A percentile compares a stretch with the other conserved stretches of the same genome.
These are phyloP conservation scores for Spathaspora girioi DNA, from an alignment of 805 yeast species.

Conservation along the genomic window DNA sequence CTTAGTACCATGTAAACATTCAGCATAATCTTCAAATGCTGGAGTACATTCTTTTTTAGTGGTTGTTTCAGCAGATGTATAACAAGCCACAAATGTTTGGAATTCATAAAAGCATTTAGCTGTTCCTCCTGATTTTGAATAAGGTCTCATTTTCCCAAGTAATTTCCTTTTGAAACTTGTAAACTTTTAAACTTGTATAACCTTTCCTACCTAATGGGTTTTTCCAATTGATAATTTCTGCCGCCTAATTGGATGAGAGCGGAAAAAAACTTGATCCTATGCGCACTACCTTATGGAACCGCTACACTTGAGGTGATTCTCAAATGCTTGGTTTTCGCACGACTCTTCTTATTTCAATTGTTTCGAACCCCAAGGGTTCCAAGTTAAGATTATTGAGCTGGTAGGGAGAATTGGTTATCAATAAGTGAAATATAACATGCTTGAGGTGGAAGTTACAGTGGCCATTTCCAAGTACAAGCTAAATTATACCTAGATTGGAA, in stretches of 20 bases:
- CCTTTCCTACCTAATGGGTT: not conserved
- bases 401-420: too few relatives aligned
- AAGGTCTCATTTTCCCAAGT: constrained; percentile 36
- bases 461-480: too few relatives aligned
- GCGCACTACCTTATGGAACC: not conserved
- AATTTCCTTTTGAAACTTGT: not conserved
- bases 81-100: constrained; percentile 42
- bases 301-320: too few relatives aligned
- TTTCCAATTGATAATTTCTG: not conserved
- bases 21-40: constrained; percentile 42
- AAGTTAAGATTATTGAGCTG: too few relatives aligned
- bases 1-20: constrained; percentile 44
- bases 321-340: too few relatives aligned
- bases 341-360: too few relatives aligned
- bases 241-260: not conserved
- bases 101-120: constrained; percentile 47
- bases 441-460: too few relatives aligned
- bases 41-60: constrained; percentile 41
- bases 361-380: too few relatives aligned
- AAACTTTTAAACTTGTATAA: not conserved
- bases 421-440: too few relatives aligned
- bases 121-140: constrained; percentile 45
- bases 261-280: not conserved
- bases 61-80: constrained; percentile 42
- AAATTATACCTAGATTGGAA: too few relatives aligned